Conservation (phyloP, 768 basidiomycete genomes). For the Xerocomellus dryophilus region DNA sequence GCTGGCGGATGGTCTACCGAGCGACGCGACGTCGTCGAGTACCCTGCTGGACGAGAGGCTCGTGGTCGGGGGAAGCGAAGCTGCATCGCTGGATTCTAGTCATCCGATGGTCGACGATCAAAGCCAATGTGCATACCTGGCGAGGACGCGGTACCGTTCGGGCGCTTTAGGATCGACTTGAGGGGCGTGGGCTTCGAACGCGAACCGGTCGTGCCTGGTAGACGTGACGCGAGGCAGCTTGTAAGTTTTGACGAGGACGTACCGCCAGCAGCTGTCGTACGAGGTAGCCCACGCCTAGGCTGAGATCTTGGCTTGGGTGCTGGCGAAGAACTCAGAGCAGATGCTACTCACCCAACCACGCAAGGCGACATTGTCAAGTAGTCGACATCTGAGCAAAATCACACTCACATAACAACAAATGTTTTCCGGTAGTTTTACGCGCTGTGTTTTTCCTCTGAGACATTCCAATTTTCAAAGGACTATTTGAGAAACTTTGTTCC, state of each 20-base stretch:
- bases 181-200: background rate
- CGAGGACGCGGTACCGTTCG: background rate
- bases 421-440: slow-evolving; percentile 18
- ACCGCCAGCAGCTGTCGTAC: background rate
- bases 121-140: slow-evolving; percentile 10
- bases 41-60: background rate
- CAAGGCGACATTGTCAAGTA: background rate
- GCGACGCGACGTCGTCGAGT: background rate
- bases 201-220: background rate
- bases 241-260: background rate
- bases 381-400: background rate
- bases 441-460: slow-evolving; percentile 16
- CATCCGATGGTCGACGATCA: background rate
- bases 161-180: slow-evolving; percentile 1
- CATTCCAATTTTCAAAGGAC: slow-evolving; percentile 1
- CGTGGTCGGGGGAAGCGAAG: no score
- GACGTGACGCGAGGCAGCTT: background rate
- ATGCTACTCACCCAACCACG: slow-evolving; percentile 1
- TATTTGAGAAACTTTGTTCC: background rate
- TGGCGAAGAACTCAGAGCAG: background rate
- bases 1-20: background rate
- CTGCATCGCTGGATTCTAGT: background rate
- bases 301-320: background rate
- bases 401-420: slow-evolving; percentile 7
- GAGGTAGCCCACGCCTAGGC: background rate